Conservation (phyloP, 495 filamentous ascomycete species). For the Penicillium lividum region DNA sequence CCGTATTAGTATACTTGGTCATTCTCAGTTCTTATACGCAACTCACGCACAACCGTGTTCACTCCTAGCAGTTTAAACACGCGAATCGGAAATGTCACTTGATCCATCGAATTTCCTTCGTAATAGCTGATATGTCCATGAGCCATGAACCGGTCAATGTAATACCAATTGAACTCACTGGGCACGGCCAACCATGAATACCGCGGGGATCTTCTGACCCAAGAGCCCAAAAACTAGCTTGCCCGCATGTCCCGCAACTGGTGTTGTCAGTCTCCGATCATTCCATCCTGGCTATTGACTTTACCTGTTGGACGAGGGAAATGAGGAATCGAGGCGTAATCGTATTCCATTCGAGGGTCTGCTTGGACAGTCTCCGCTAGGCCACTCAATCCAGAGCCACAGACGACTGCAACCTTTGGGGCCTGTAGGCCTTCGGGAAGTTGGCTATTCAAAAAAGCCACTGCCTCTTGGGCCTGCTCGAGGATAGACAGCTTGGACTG, state of each 20-base stretch:
- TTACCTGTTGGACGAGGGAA: slow-evolving; percentile 68
- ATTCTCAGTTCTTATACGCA: not conserved
- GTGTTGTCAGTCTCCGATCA: slow-evolving; percentile 2
- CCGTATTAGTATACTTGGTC: not conserved
- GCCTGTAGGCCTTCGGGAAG: slow-evolving; percentile 49
- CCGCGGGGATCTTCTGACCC: slow-evolving; percentile 56
- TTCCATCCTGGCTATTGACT: slow-evolving; percentile 7
- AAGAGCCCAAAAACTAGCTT: slow-evolving; percentile 72
- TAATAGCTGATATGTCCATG: slow-evolving; percentile 58
- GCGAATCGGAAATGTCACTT: slow-evolving; percentile 68
- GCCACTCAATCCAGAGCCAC: slow-evolving; percentile 71
- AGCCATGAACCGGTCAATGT: not conserved
- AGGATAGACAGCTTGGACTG: slow-evolving; percentile 24
- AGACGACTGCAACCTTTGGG: slow-evolving; percentile 68
- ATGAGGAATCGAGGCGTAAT: slow-evolving; percentile 63
- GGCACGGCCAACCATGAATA: slow-evolving; percentile 72
- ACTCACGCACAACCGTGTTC: slow-evolving; percentile 61
- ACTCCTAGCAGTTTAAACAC: slow-evolving; percentile 70
- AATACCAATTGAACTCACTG: slow-evolving; percentile 57
- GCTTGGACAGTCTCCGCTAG: slow-evolving; percentile 60
- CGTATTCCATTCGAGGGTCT: slow-evolving; percentile 55
- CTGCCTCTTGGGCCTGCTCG: slow-evolving; percentile 43
- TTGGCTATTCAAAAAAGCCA: slow-evolving; percentile 33
- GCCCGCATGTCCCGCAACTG: slow-evolving; percentile 71
- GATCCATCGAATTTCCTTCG: slow-evolving; percentile 71